Evolutionary conservation across 345 rosid genomes (phyloP).

Genomic region (Lepidium didymum): DNA sequence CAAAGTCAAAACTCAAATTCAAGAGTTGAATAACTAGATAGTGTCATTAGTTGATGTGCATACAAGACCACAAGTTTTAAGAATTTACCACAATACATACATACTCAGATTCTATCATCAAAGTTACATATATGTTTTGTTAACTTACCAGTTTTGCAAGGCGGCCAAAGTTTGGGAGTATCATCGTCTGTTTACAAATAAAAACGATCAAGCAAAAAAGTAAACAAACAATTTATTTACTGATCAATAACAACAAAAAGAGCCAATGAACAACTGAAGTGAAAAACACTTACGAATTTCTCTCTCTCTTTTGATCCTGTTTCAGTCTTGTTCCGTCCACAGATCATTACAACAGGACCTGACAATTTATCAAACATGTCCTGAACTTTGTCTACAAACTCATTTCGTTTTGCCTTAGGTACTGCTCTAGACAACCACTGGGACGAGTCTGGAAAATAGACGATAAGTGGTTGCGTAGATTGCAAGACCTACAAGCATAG

Average conservation of each 20-base stretch:
- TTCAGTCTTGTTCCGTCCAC: slow-evolving; percentile 81
- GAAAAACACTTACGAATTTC: slow-evolving; percentile 62
- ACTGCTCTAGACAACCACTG: slow-evolving; percentile 94
- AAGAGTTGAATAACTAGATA: neutral
- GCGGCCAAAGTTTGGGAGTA: slow-evolving; percentile 86
- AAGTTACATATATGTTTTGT: neutral
- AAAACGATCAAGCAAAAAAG: neutral
- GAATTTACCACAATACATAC: neutral
- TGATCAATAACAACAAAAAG: neutral
- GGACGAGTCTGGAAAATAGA: slow-evolving; percentile 85
- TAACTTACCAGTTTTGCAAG: slow-evolving; percentile 76
- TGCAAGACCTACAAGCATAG: slow-evolving; percentile 66
- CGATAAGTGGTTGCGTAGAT: slow-evolving; percentile 71
- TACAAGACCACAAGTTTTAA: neutral
- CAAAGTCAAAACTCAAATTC: neutral
- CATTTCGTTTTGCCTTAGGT: slow-evolving; percentile 60
- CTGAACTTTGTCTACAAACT: slow-evolving; percentile 64
- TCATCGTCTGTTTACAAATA: slow-evolving; percentile 63
- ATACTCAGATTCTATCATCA: neutral
- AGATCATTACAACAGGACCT: slow-evolving; percentile 84
- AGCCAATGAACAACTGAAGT: neutral
- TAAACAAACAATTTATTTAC: neutral
- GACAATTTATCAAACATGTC: slow-evolving; percentile 71
- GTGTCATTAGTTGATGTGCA: neutral
- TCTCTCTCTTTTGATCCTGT: slow-evolving; percentile 74